Evolutionary conservation across 805 yeast species (phyloP), one percentile per base, ranked within the genome.

Genomic region (Brettanomyces anomalus): DNA sequence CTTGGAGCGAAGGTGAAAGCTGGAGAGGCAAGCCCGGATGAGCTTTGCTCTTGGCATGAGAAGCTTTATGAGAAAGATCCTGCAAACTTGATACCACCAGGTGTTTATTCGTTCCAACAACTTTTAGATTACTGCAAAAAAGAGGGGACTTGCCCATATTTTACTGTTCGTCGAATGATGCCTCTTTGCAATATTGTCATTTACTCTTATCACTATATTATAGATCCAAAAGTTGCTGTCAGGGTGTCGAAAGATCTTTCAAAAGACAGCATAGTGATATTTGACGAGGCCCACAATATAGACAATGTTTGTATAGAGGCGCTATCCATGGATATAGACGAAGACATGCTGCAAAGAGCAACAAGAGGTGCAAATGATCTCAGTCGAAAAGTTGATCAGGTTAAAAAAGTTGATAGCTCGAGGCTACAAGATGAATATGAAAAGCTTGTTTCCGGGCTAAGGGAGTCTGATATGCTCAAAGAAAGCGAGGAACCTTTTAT

Each of bases 281-380:
- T 93, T 58, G 99, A 93, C 66, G 99, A 93, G 67, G 98, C 98
- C 39, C 99, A 93, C 62, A 93, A 93, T 65, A 93, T 93, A 44
- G 98, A 93, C 71, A 93, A 93, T 70, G 99, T 93, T 44, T 93
- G 99, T 67, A 93, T 93, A 45, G 99, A 93, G 62, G 85, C 97
- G 0, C 64, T 93, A 35, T 86, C 96, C 5, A 72, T 93, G 39
- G 97, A 93, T 58, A 66, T 93, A 49, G 93, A 97, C 0, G 95
- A 88, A 52, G 97, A 90, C 51, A 77, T 87, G 7, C 64, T 93
- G 47, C 81, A 88, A 54, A 71, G 79, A 50, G 98, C 98, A 0
- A 73, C 95, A 1, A 73, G 81, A 50, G 97, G 97, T 50, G 95
- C 96, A 0, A 74, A 74, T 49, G 74, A 84, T 38, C 67, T 93